phyloP scores from a whole-genome alignment of 495 filamentous ascomycete genomes.

The Penicillium egyptiacum region DNA sequence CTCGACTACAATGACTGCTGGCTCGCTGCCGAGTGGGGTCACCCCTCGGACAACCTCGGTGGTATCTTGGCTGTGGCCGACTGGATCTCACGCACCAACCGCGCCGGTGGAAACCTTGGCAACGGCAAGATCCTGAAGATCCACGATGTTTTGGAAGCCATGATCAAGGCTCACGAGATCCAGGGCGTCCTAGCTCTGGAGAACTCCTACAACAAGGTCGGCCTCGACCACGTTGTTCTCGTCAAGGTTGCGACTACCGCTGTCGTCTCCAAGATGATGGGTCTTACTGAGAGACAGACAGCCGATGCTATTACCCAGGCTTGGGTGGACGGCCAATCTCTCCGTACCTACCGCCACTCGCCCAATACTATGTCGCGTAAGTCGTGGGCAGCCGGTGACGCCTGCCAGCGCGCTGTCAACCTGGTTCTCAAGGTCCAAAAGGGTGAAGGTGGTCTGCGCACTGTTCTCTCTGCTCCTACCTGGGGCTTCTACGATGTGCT shows the following conservation, averaged over 20 bases:
- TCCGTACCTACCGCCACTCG: conserved; percentile 94
- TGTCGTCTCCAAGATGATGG: conserved; percentile 91
- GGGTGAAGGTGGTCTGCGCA: conserved; percentile 87
- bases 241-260: conserved; percentile 97
- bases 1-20: conserved; percentile 99
- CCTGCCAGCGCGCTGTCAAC: conserved; percentile 95
- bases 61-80: conserved; percentile 95
- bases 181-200: conserved; percentile 95
- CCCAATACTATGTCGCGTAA: conserved; percentile 99
- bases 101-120: conserved; percentile 80
- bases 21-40: conserved; percentile 98
- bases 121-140: conserved; percentile 84
- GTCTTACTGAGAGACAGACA: conserved; percentile 83
- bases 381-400: conserved; percentile 98
- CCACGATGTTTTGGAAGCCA: conserved; percentile 89
- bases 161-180: conserved; percentile 99
- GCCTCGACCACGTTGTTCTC: conserved; percentile 93
- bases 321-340: conserved; percentile 92
- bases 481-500: conserved; percentile 99
- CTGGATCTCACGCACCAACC: conserved; percentile 96
- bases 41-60: conserved; percentile 94
- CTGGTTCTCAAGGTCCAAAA: conserved; percentile 89
- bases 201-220: conserved; percentile 98
- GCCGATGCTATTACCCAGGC: conserved; percentile 95
- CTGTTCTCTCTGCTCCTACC: conserved; percentile 85